Percentiles rank a stretch among this genome's conserved stretches.
Evolutionary conservation across 2,329 filamentous ascomycete genomes (phyloP).

Genomic region (Fusarium nanum): DNA sequence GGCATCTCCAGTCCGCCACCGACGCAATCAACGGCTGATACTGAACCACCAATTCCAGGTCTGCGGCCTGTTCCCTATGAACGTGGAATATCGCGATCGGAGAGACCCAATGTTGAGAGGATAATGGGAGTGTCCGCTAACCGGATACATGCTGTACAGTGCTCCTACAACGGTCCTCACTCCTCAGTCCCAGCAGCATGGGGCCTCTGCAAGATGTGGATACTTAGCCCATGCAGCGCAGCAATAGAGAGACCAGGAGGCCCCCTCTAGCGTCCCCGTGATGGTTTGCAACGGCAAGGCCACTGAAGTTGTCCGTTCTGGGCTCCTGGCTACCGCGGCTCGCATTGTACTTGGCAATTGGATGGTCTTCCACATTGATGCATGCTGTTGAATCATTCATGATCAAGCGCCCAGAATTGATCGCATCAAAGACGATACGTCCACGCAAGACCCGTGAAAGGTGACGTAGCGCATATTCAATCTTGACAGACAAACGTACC

Average conservation of each 20-base stretch:
- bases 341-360: conserved; percentile 36
- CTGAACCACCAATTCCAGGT: conserved; percentile 37
- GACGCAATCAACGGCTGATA: conserved; percentile 40
- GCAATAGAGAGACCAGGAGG: conserved; percentile 24
- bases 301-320: conserved; percentile 10
- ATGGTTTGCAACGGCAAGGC: conserved; percentile 40
- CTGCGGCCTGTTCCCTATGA: conserved; percentile 3
- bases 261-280: conserved; percentile 31
- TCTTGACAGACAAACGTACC: conserved; percentile 7
- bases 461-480: conserved; percentile 25
- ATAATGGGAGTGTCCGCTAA: conserved; percentile 5
- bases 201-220: conserved; percentile 41
- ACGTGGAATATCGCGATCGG: conserved; percentile 35
- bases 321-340: conserved; percentile 46
- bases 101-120: conserved; percentile 24
- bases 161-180: conserved; percentile 6
- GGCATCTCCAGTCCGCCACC: conserved; percentile 43
- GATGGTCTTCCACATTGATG: conserved; percentile 28
- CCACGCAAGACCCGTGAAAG: not conserved
- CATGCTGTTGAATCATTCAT: conserved; percentile 18
- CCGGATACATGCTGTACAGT: conserved; percentile 14
- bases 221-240: conserved; percentile 36
- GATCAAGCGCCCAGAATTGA: conserved; percentile 24
- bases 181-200: conserved; percentile 39
- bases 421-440: conserved; percentile 20